Percentiles rank a stretch among this genome's conserved stretches.
Evolutionary conservation across 805 yeast species (phyloP).

Genomic region (Metschnikowia sp.): DNA sequence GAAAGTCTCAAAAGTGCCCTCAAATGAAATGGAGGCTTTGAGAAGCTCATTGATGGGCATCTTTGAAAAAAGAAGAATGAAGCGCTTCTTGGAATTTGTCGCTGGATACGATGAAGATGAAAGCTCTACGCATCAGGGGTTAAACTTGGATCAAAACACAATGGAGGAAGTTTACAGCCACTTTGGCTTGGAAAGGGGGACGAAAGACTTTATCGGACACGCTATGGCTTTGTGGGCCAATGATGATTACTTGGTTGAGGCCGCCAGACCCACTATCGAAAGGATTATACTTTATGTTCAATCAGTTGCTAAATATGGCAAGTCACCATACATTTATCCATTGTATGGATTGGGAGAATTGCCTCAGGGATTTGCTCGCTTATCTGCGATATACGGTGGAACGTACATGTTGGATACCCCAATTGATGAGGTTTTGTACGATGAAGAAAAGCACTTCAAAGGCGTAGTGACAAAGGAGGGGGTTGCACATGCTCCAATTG

Average conservation of each 20-base stretch:
- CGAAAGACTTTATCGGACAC: conserved; percentile 95
- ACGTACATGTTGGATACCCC: conserved; percentile 98
- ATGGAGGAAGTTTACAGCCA: conserved; percentile 89
- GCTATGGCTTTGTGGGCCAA: conserved; percentile 97
- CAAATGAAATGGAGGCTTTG: conserved; percentile 88
- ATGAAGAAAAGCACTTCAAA: conserved; percentile 58
- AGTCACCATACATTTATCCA: conserved; percentile 94
- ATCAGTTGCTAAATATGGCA: conserved; percentile 92
- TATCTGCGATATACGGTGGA: conserved; percentile 96
- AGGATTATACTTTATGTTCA: conserved; percentile 81
- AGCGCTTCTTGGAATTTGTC: conserved; percentile 84
- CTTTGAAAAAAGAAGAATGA: conserved; percentile 94
- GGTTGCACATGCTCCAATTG: conserved; percentile 84
- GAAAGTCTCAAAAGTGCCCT: conserved; percentile 89
- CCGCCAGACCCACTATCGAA: conserved; percentile 89
- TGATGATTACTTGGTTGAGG: conserved; percentile 79
- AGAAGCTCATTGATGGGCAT: conserved; percentile 91
- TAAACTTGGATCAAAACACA: conserved; percentile 80
- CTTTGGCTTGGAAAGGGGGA: conserved; percentile 87
- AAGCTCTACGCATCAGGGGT: conserved; percentile 75
- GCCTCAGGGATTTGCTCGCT: conserved; percentile 98
- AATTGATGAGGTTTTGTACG: conserved; percentile 80
- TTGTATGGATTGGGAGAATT: conserved; percentile 94
- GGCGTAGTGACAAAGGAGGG: conserved; percentile 94
- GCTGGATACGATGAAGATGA: conserved; percentile 78